A percentile compares a stretch with the other conserved stretches of the same genome.
Evolutionary conservation across 2,329 filamentous ascomycete species (phyloP).

Genomic region (Pyrenophora seminiperda): DNA sequence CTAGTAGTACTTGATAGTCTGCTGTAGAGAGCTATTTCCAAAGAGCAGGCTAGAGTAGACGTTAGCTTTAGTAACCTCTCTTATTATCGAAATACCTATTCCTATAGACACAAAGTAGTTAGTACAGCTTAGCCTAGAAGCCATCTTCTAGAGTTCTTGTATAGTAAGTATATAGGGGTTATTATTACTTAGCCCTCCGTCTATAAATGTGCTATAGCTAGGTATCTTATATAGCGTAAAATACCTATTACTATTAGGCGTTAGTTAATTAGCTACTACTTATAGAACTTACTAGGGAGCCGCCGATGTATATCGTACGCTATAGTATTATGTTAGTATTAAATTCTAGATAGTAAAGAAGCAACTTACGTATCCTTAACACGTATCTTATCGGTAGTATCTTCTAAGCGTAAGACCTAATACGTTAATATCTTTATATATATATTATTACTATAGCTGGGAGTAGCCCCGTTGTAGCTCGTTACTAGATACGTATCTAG

Average conservation of each 20-base stretch:
- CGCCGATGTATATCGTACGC: conserved; percentile 2
- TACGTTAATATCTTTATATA: conserved; percentile 1
- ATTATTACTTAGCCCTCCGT: not conserved
- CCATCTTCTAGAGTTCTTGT: conserved; percentile 1
- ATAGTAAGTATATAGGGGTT: not conserved
- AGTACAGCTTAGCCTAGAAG: not conserved
- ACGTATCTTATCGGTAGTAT: not conserved
- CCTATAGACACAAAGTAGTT: conserved; percentile 1
- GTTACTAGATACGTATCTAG: conserved; percentile 1
- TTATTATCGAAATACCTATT: not conserved
- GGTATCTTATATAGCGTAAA: conserved; percentile 2
- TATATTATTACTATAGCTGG: not conserved
- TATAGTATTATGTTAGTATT: not conserved
- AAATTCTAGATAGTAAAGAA: not conserved
- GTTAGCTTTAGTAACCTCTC: not conserved
- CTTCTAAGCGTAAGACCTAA: not conserved
- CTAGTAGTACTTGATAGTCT: not conserved
- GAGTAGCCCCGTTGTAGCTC: conserved; percentile 2
- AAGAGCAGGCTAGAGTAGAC: not conserved
- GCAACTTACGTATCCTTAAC: conserved; percentile 1
- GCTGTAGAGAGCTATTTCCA: conserved; percentile 1
- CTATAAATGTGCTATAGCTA: not conserved
- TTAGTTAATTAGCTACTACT: not conserved
- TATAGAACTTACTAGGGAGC: conserved; percentile 1
- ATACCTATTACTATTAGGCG: not conserved